Conservation (phyloP, 805 yeast species). For the Ogataea methanolica region DNA sequence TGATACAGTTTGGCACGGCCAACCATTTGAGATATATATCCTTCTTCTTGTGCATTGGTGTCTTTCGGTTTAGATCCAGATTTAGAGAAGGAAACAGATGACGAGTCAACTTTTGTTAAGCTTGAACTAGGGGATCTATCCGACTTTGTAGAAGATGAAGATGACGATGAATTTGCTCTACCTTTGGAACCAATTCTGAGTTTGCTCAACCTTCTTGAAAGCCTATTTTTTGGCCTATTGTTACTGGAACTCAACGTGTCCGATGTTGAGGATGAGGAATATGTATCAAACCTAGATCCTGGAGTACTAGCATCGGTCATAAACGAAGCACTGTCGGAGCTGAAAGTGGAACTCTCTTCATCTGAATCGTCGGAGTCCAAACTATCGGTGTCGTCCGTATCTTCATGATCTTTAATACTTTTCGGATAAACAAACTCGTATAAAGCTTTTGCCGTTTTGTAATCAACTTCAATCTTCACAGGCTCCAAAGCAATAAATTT, state of each 20-base stretch:
- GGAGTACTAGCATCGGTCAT: not conserved
- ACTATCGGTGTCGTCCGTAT: not conserved
- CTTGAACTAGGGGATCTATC: not conserved
- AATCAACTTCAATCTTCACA: conserved; percentile 52
- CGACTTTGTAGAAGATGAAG: not conserved
- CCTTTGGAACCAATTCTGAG: conserved; percentile 4
- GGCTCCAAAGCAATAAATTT: conserved; percentile 51
- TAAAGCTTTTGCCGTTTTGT: conserved; percentile 44
- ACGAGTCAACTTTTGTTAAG: not conserved
- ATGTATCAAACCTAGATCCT: conserved; percentile 8
- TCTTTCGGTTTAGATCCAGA: not conserved
- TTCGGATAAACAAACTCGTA: conserved; percentile 32
- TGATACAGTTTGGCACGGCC: conserved; percentile 39
- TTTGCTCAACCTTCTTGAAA: conserved; percentile 8
- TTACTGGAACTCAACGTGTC: not conserved
- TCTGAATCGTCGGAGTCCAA: not conserved
- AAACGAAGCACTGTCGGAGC: conserved; percentile 1
- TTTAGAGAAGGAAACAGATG: not conserved
- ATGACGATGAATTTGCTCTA: not conserved
- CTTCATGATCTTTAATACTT: conserved; percentile 1
- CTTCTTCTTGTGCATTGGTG: conserved; percentile 15
- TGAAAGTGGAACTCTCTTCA: not conserved
- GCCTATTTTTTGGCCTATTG: conserved; percentile 1
- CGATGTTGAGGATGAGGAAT: not conserved
- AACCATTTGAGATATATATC: conserved; percentile 38